These are phyloP conservation scores for Pythium scleroteichum DNA, from an alignment of 352 stramenopile genomes.

Conservation along the genomic window DNA sequence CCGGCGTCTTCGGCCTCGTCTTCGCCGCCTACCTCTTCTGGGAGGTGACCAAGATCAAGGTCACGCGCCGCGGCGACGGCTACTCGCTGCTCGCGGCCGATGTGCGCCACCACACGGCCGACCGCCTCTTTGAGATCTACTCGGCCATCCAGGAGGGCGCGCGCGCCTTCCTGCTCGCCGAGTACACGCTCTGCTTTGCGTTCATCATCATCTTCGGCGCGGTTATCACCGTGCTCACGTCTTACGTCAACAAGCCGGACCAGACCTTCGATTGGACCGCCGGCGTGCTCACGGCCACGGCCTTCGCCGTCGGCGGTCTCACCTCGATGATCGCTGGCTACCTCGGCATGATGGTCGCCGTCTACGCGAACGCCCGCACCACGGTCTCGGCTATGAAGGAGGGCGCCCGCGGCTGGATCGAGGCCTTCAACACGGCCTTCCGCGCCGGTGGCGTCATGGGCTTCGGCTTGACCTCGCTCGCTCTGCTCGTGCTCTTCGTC, in stretches of 20 bases:
- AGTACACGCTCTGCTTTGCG: conserved; percentile 98
- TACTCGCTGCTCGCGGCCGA: conserved; percentile 79
- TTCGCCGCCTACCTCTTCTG: conserved; percentile 87
- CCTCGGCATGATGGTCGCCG: conserved; percentile 99
- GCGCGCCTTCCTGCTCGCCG: conserved; percentile 96
- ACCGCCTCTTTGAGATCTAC: conserved; percentile 92
- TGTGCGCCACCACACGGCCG: conserved; percentile 77
- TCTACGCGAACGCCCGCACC: conserved; percentile 98
- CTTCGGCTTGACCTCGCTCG: conserved; percentile 96
- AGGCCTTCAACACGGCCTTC: conserved; percentile 98
- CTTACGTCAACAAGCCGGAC: conserved; percentile 86
- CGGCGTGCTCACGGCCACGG: conserved; percentile 93
- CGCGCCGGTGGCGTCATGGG: conserved; percentile 98
- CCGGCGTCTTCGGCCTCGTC: conserved; percentile 75
- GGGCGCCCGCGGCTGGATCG: conserved; percentile 90
- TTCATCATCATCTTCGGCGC: conserved; percentile 93
- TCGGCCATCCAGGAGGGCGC: conserved; percentile 97
- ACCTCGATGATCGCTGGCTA: conserved; percentile 98
- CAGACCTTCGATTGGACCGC: conserved; percentile 87
- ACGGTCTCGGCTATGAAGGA: conserved; percentile 97
- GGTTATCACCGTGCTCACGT: conserved; percentile 91
- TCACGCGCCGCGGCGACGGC: conserved; percentile 79
- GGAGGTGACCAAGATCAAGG: conserved; percentile 89
- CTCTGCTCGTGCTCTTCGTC: conserved; percentile 97
- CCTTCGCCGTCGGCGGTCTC: conserved; percentile 97